A percentile compares a stretch with the other conserved stretches of the same genome.
These are phyloP conservation scores for Xylariaceae sp. DNA, from an alignment of 2,329 filamentous ascomycete species.

Conservation along the genomic window DNA sequence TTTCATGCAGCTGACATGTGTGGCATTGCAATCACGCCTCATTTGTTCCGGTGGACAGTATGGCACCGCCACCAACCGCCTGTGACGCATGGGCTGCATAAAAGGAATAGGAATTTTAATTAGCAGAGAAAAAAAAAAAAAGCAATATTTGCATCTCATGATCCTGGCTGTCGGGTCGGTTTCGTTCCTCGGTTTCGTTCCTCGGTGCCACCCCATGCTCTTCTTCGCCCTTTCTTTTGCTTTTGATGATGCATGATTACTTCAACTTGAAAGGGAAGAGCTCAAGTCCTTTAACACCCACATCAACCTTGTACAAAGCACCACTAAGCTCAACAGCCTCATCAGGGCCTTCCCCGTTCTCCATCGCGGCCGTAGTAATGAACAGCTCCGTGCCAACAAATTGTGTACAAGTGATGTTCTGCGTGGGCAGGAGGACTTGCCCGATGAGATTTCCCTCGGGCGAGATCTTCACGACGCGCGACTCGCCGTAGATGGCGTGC, in stretches of 20 bases:
- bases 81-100: too few species aligned
- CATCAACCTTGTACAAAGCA: constrained; percentile 70
- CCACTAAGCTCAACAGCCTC: constrained; percentile 64
- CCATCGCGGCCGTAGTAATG: constrained; percentile 71
- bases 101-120: too few species aligned
- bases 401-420: constrained; percentile 74
- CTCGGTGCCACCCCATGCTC: too few species aligned
- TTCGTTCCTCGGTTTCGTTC: too few species aligned
- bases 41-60: too few species aligned
- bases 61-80: too few species aligned
- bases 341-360: constrained; percentile 59
- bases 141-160: too few species aligned
- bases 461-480: constrained; percentile 70
- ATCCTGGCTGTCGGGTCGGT: too few species aligned
- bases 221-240: too few species aligned
- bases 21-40: too few species aligned
- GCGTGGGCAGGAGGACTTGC: constrained; percentile 71
- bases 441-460: constrained; percentile 67
- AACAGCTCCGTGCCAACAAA: constrained; percentile 73
- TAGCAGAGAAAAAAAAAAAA: too few species aligned
- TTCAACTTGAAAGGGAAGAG: constrained; percentile 60
- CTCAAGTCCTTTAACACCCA: constrained; percentile 63
- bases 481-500: constrained; percentile 80
- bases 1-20: background rate
- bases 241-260: constrained; percentile 10